Conservation (phyloP, 306 rosid species). For the Oxytropis ochrocephala region DNA sequence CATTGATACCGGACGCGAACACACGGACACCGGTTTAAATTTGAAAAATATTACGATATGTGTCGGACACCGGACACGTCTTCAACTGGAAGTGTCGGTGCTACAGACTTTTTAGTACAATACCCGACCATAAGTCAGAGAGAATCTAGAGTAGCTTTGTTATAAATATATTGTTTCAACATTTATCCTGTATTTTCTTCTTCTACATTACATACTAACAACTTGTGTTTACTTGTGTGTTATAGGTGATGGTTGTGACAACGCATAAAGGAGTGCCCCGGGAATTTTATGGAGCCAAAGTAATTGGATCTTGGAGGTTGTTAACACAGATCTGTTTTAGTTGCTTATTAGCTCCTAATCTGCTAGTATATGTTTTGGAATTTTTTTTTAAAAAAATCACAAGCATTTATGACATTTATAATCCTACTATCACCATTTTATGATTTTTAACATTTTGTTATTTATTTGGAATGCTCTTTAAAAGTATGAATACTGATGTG, state of each 20-base stretch:
- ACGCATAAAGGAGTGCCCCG: slow-evolving; percentile 93
- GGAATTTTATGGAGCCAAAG: slow-evolving; percentile 91
- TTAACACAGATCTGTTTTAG: slow-evolving; percentile 8
- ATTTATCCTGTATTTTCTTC: background rate
- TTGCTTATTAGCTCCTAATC: background rate
- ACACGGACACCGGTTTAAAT: too few relatives aligned
- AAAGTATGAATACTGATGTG: background rate
- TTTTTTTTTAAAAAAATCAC: too few relatives aligned
- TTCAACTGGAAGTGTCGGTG: too few relatives aligned
- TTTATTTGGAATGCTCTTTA: background rate
- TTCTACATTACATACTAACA: slow-evolving; percentile 4
- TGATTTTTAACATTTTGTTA: background rate
- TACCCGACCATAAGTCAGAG: background rate
- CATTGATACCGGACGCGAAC: too few relatives aligned
- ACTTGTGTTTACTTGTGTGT: slow-evolving; percentile 15
- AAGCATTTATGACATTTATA: background rate
- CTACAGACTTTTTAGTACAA: background rate
- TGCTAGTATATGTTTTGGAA: background rate
- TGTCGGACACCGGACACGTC: too few relatives aligned
- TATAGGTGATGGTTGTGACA: slow-evolving; percentile 95
- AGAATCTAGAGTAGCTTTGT: background rate
- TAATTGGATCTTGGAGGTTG: slow-evolving; percentile 91
- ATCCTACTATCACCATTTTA: background rate
- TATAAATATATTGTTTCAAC: background rate
- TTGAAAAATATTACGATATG: too few relatives aligned